Conservation (phyloP, 176 grass and related monocot genomes). For the Secale cereale region DNA sequence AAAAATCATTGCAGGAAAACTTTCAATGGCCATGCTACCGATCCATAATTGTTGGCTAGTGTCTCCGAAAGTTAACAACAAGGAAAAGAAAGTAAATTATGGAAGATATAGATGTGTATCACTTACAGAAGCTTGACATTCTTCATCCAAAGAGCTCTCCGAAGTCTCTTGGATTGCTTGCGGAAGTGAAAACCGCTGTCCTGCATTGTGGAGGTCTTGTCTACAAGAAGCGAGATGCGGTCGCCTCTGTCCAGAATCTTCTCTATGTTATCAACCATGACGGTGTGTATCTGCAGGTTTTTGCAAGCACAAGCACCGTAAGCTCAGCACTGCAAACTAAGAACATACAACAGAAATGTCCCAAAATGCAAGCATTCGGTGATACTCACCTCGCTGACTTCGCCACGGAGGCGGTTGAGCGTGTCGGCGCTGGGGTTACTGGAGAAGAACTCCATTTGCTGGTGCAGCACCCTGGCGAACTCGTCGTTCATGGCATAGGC, state of each 20-base stretch:
- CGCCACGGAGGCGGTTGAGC: slow-evolving; percentile 71
- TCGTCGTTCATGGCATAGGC: slow-evolving; percentile 98
- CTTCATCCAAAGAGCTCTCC: slow-evolving; percentile 88
- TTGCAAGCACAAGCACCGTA: background rate
- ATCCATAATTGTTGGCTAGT: background rate
- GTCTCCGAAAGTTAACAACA: background rate
- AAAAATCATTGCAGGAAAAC: background rate
- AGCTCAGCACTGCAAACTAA: background rate
- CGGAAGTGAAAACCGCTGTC: slow-evolving; percentile 83
- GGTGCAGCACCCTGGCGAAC: slow-evolving; percentile 90
- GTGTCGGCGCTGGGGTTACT: slow-evolving; percentile 86
- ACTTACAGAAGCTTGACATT: slow-evolving; percentile 93
- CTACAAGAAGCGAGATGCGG: slow-evolving; percentile 84
- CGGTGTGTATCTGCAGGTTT: slow-evolving; percentile 78
- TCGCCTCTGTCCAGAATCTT: slow-evolving; percentile 97
- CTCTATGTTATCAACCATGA: slow-evolving; percentile 97
- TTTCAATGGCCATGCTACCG: background rate
- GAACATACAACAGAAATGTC: background rate
- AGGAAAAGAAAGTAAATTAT: background rate
- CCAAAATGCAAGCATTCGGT: background rate
- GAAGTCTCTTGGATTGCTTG: slow-evolving; percentile 85
- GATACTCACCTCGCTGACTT: slow-evolving; percentile 77
- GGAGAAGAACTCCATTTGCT: slow-evolving; percentile 98
- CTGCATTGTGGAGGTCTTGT: slow-evolving; percentile 97
- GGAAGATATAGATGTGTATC: background rate